Conservation (phyloP, 805 yeast species). For the Candida succiphila region DNA sequence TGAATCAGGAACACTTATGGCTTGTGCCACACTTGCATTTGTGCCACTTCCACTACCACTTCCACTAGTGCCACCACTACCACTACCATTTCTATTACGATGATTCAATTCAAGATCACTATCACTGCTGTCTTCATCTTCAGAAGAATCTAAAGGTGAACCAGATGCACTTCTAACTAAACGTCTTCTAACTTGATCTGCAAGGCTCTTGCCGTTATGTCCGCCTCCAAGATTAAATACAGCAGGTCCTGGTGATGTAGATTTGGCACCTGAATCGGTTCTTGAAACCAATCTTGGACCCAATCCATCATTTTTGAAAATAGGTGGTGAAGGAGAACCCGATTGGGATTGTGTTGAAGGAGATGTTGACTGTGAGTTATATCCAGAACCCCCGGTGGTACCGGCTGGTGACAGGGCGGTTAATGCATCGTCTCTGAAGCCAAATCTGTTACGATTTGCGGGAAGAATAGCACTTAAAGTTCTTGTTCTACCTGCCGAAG, state of each 20-base stretch:
- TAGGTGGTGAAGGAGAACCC: conserved; percentile 6
- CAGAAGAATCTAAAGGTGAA: conserved; percentile 8
- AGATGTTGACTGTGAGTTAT: not conserved
- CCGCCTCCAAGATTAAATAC: not conserved
- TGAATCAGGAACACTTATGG: not conserved
- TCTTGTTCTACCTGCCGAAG: conserved; percentile 36
- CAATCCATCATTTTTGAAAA: not conserved
- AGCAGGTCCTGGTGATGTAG: not conserved
- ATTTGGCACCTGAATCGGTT: too few species aligned
- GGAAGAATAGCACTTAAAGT: conserved; percentile 36
- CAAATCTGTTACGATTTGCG: conserved; percentile 7
- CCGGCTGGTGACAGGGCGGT: too few species aligned
- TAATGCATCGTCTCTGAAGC: too few species aligned
- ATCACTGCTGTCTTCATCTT: conserved; percentile 6
- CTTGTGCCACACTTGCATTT: not conserved
- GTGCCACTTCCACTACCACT: not conserved
- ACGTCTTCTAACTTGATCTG: not conserved
- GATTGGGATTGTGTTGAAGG: conserved; percentile 1
- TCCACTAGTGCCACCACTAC: not conserved
- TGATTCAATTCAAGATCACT: not conserved
- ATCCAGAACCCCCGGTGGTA: too few species aligned
- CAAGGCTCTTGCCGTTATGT: not conserved
- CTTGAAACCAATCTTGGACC: not conserved
- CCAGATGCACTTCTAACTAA: too few species aligned
- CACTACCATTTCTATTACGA: not conserved